Conservation (phyloP, 2,329 filamentous ascomycete species). For the Colletotrichum incanum region DNA sequence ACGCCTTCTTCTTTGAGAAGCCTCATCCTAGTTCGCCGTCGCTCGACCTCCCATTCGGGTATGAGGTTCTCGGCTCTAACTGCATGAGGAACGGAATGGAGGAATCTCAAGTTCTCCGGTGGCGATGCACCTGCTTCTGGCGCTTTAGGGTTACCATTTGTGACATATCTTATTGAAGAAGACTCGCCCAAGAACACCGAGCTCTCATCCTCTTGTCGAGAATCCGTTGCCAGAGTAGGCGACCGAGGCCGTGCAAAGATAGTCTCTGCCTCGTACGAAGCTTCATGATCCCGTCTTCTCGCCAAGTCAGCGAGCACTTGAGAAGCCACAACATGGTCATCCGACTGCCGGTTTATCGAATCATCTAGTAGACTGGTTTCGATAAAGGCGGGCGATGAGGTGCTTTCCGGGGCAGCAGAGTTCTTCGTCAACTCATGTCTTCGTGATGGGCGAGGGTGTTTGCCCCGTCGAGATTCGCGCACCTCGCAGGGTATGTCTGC, state of each 20-base stretch:
- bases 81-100: constrained; percentile 53
- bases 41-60: constrained; percentile 55
- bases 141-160: constrained; percentile 53
- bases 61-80: constrained; percentile 53
- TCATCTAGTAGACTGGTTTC: not conserved
- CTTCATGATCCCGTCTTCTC: not conserved
- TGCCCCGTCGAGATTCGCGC: constrained; percentile 53
- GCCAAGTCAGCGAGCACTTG: constrained; percentile 5
- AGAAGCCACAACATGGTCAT: constrained; percentile 3
- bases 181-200: constrained; percentile 63
- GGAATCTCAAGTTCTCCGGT: constrained; percentile 46
- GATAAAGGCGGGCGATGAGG: not conserved
- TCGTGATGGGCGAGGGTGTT: constrained; percentile 47
- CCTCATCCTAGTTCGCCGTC: constrained; percentile 50
- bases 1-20: not conserved
- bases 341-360: not conserved
- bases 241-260: not conserved
- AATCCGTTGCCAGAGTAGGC: not conserved
- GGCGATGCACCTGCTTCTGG: constrained; percentile 37
- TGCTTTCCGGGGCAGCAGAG: not conserved
- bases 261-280: not conserved
- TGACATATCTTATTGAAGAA: constrained; percentile 64
- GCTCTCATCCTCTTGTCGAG: constrained; percentile 35
- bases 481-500: constrained; percentile 51
- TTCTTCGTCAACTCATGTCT: not conserved